Conservation (phyloP, 306 rosid species). For the Quercus agrifolia region DNA sequence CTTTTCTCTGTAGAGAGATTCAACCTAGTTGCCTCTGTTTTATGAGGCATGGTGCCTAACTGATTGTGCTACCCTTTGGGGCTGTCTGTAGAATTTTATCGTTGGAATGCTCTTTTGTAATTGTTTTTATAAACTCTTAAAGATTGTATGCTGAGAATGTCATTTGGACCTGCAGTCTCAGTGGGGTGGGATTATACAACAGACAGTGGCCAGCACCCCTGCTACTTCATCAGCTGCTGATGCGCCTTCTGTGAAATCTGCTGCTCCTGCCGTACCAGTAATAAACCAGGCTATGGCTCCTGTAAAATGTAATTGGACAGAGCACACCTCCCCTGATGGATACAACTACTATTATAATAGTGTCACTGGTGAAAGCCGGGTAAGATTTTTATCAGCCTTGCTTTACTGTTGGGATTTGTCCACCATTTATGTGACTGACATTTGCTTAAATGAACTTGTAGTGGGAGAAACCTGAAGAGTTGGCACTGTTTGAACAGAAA, state of each 20-base stretch:
- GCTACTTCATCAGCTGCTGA: constrained; percentile 43
- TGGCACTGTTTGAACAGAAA: constrained; percentile 44
- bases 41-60: no score
- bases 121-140: constrained; percentile 2
- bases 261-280: constrained; percentile 37
- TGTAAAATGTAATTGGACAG: constrained; percentile 80
- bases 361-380: constrained; percentile 89
- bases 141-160: constrained; percentile 19
- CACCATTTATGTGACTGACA: constrained; percentile 18
- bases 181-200: constrained; percentile 57
- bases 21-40: no score
- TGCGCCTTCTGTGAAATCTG: constrained; percentile 56
- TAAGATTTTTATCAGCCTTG: constrained; percentile 34
- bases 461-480: constrained; percentile 99
- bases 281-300: constrained; percentile 39
- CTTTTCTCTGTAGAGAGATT: not conserved
- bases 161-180: constrained; percentile 44
- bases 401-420: constrained; percentile 4
- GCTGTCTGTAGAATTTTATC: not conserved
- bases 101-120: not conserved
- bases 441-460: constrained; percentile 31
- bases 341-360: constrained; percentile 84
- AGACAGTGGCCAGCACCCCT: constrained; percentile 36
- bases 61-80: not conserved
- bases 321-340: constrained; percentile 91